Conservation (phyloP, 371 early-diverging fungal genomes). For the Sporodiniella umbellata region DNA sequence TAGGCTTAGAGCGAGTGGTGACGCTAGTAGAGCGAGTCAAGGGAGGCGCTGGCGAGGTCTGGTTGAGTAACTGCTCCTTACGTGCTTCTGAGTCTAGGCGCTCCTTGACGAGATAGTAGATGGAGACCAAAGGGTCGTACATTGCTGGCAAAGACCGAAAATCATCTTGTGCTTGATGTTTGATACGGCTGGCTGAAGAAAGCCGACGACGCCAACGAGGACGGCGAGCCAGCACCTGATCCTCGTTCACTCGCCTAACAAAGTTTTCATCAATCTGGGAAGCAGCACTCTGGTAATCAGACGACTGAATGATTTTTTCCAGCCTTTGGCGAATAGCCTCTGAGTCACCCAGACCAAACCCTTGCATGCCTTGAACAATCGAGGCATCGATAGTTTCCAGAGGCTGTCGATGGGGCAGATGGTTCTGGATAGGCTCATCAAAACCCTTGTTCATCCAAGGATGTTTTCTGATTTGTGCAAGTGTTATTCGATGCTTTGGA, state of each 20-base stretch:
- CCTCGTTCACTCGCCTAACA: slow-evolving; percentile 11
- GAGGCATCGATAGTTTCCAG: slow-evolving; percentile 32
- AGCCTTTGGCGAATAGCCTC: slow-evolving; percentile 27
- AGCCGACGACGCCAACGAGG: slow-evolving; percentile 19
- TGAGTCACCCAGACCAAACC: slow-evolving; percentile 40
- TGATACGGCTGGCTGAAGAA: slow-evolving; percentile 6
- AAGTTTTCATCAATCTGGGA: slow-evolving; percentile 31
- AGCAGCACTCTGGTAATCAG: slow-evolving; percentile 33
- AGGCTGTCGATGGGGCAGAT: slow-evolving; percentile 36
- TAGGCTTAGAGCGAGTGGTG: too few relatives aligned
- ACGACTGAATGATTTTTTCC: slow-evolving; percentile 25
- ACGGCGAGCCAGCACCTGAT: slow-evolving; percentile 16
- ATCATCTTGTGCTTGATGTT: slow-evolving; percentile 22
- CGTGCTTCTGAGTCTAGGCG: slow-evolving; percentile 38
- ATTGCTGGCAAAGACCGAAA: slow-evolving; percentile 41
- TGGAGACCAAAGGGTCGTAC: slow-evolving; percentile 73
- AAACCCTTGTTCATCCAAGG: slow-evolving; percentile 75
- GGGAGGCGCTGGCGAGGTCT: too few relatives aligned
- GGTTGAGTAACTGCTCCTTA: too few relatives aligned
- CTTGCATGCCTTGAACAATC: slow-evolving; percentile 44
- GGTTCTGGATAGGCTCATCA: slow-evolving; percentile 39
- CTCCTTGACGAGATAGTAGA: slow-evolving; percentile 87
- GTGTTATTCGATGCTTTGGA: slow-evolving; percentile 53
- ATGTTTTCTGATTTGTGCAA: slow-evolving; percentile 57
- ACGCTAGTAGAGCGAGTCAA: too few relatives aligned